Conservation (phyloP, 768 basidiomycete species). For the Butyriboletus loyo region DNA sequence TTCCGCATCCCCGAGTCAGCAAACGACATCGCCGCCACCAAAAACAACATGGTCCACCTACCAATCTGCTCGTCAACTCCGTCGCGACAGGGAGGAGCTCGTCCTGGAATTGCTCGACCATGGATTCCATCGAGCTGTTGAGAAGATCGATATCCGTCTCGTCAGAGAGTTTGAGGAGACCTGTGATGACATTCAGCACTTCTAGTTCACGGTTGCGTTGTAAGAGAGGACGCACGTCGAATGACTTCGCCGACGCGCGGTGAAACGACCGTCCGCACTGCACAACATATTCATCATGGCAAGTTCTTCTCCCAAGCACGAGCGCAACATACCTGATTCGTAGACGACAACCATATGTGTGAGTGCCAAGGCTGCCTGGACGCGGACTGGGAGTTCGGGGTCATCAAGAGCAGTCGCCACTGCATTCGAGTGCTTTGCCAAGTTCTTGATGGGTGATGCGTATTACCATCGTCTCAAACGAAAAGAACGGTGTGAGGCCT, state of each 20-base stretch:
- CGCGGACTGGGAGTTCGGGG: conserved; percentile 74
- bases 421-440: conserved; percentile 62
- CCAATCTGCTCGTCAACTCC: conserved; percentile 73
- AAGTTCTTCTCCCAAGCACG: not conserved
- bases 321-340: conserved; percentile 50
- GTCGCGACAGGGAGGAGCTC: conserved; percentile 84
- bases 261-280: conserved; percentile 67
- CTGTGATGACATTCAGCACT: conserved; percentile 34
- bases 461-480: not conserved
- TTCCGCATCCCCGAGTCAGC: not conserved
- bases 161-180: conserved; percentile 85
- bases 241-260: conserved; percentile 85
- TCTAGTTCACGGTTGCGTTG: not conserved
- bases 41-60: conserved; percentile 34
- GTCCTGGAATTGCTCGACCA: conserved; percentile 82
- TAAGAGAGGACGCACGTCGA: conserved; percentile 50
- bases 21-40: not conserved
- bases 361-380: conserved; percentile 78
- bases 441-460: conserved; percentile 39
- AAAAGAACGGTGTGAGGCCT: conserved; percentile 4
- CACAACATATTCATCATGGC: not conserved
- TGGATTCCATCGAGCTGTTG: conserved; percentile 77
- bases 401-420: conserved; percentile 73
- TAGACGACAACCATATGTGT: conserved; percentile 69
- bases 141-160: conserved; percentile 87